A percentile compares a stretch with the other conserved stretches of the same genome.
phyloP scores from a whole-genome alignment of 148 eudicot genomes.

The Fallopia convolvulus region DNA sequence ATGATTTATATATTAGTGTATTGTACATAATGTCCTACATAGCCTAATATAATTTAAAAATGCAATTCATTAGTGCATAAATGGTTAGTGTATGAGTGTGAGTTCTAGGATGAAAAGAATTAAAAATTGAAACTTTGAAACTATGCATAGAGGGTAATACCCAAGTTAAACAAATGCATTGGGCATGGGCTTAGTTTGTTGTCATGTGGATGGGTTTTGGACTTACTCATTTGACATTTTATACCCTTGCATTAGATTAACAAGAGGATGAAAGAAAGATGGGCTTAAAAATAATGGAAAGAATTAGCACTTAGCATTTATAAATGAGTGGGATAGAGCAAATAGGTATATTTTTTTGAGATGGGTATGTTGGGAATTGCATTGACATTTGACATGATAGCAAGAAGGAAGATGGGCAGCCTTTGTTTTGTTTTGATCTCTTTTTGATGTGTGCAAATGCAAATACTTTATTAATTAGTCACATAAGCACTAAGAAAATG shows the following conservation, averaged over 20 bases:
- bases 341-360: neutral
- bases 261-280: neutral
- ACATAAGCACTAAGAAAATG: constrained; percentile 6
- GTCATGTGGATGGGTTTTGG: constrained; percentile 5
- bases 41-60: no score
- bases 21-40: neutral
- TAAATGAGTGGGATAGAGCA: neutral
- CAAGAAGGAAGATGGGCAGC: constrained; percentile 11
- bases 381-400: constrained; percentile 12
- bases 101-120: neutral
- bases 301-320: neutral
- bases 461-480: neutral
- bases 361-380: constrained; percentile 12
- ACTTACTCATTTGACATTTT: constrained; percentile 9
- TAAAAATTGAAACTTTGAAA: neutral
- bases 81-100: neutral
- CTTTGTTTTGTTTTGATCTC: constrained; percentile 7
- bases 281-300: neutral
- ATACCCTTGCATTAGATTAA: neutral
- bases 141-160: neutral
- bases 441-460: constrained; percentile 3
- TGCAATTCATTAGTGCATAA: neutral
- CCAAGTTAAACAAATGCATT: neutral
- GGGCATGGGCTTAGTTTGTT: constrained; percentile 4
- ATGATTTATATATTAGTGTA: no score